Evolutionary conservation across 257 asterid genomes (phyloP).

Genomic region (Pogostemon cablin): DNA sequence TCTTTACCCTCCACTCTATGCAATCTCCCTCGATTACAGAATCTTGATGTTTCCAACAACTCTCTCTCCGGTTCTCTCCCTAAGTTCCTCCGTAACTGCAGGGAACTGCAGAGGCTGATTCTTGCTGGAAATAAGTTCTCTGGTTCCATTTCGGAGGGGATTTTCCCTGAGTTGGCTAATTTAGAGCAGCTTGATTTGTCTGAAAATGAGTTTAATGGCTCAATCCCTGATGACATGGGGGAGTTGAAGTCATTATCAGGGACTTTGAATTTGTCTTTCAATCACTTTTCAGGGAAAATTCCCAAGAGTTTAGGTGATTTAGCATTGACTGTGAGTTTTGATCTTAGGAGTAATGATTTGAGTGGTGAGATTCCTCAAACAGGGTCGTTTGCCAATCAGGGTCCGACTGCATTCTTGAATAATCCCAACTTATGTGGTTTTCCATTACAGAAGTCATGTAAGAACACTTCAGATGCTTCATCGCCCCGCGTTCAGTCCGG

Average conservation of each 20-base stretch:
- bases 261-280: constrained; percentile 75
- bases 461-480: constrained; percentile 45
- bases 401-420: constrained; percentile 85
- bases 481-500: constrained; percentile 45
- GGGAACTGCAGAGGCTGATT: constrained; percentile 74
- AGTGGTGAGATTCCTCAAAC: constrained; percentile 91
- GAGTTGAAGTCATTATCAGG: constrained; percentile 81
- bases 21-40: constrained; percentile 73
- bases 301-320: constrained; percentile 80
- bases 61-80: constrained; percentile 74
- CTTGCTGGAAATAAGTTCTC: constrained; percentile 62
- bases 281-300: constrained; percentile 68
- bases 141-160: constrained; percentile 68
- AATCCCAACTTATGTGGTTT: constrained; percentile 90
- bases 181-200: constrained; percentile 86
- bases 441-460: constrained; percentile 79
- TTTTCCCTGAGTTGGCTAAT: constrained; percentile 80
- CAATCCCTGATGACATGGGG: constrained; percentile 83
- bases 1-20: constrained; percentile 73
- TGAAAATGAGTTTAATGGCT: constrained; percentile 57
- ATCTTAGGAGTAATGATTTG: constrained; percentile 73
- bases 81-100: constrained; percentile 66
- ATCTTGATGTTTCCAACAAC: constrained; percentile 72
- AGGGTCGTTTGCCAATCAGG: constrained; percentile 92
- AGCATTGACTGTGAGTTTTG: constrained; percentile 83